Percentiles rank a stretch among this genome's conserved stretches.
phyloP scores from a whole-genome alignment of 202 grass and related monocot genomes.

The Carex arenaria region DNA sequence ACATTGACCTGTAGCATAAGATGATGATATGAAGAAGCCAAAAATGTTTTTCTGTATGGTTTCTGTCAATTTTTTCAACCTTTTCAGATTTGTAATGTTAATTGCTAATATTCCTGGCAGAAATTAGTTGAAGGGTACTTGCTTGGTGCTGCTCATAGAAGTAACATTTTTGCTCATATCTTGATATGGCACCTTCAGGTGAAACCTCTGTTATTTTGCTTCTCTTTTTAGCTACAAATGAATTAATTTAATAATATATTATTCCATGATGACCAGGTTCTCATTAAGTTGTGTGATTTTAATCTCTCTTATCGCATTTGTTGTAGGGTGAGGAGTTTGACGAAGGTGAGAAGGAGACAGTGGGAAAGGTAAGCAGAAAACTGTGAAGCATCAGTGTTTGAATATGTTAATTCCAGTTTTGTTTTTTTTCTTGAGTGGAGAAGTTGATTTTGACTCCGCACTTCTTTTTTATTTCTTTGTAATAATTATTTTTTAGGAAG shows the following conservation, averaged over 20 bases:
- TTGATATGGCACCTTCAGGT: slow-evolving; percentile 99
- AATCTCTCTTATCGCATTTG: neutral
- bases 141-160: slow-evolving; percentile 90
- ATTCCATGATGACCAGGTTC: slow-evolving; percentile 3
- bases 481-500: slow-evolving; percentile 13
- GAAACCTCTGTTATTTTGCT: neutral
- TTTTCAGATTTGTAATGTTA: neutral
- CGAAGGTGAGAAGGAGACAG: slow-evolving; percentile 70
- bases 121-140: slow-evolving; percentile 98
- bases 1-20: neutral
- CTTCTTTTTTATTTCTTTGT: neutral
- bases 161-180: slow-evolving; percentile 99
- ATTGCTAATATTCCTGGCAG: slow-evolving; percentile 33
- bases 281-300: neutral
- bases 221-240: slow-evolving; percentile 1
- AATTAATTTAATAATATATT: slow-evolving; percentile 21
- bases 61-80: neutral
- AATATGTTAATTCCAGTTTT: slow-evolving; percentile 12
- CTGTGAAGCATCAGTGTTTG: neutral
- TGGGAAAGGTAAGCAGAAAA: slow-evolving; percentile 45
- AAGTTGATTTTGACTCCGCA: slow-evolving; percentile 4
- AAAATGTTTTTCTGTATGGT: neutral
- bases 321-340: slow-evolving; percentile 68
- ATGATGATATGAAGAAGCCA: neutral
- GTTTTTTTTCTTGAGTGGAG: slow-evolving; percentile 8